These are phyloP conservation scores for Malassezia furfur DNA, from an alignment of 1,284 basidiomycete genomes.

Conservation along the genomic window DNA sequence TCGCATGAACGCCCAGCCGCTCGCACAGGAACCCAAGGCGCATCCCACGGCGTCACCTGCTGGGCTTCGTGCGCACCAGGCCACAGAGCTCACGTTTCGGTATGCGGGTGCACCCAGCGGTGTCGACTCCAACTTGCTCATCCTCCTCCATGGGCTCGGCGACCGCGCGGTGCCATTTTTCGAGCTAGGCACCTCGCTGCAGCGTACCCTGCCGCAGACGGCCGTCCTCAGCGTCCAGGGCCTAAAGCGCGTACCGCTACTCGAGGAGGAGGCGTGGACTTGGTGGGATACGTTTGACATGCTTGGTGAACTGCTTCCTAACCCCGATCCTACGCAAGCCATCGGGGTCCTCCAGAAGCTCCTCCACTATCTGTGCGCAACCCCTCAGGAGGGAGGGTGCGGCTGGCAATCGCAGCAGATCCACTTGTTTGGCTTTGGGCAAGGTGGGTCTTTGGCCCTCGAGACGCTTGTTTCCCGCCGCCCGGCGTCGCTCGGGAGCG, in stretches of 20 bases:
- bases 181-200: slow-evolving; percentile 62
- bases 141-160: slow-evolving; percentile 78
- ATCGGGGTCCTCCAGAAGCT: slow-evolving; percentile 56
- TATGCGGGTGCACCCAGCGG: slow-evolving; percentile 66
- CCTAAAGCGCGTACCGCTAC: slow-evolving; percentile 68
- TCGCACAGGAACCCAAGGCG: not conserved
- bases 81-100: not conserved
- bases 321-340: slow-evolving; percentile 64
- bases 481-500: slow-evolving; percentile 38
- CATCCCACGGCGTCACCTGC: not conserved
- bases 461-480: slow-evolving; percentile 58
- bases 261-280: slow-evolving; percentile 56
- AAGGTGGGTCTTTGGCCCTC: slow-evolving; percentile 70
- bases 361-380: slow-evolving; percentile 55
- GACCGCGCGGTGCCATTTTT: slow-evolving; percentile 70
- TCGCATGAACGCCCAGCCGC: not conserved
- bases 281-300: slow-evolving; percentile 78
- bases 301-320: slow-evolving; percentile 57
- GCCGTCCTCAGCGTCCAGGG: slow-evolving; percentile 71
- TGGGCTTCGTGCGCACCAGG: not conserved
- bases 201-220: slow-evolving; percentile 64
- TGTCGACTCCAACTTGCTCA: slow-evolving; percentile 72
- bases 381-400: slow-evolving; percentile 36
- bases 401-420: slow-evolving; percentile 65
- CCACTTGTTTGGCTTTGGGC: slow-evolving; percentile 79